These are phyloP conservation scores for Alternaria gaisen DNA, from an alignment of 2,329 filamentous ascomycete species.

Conservation along the genomic window DNA sequence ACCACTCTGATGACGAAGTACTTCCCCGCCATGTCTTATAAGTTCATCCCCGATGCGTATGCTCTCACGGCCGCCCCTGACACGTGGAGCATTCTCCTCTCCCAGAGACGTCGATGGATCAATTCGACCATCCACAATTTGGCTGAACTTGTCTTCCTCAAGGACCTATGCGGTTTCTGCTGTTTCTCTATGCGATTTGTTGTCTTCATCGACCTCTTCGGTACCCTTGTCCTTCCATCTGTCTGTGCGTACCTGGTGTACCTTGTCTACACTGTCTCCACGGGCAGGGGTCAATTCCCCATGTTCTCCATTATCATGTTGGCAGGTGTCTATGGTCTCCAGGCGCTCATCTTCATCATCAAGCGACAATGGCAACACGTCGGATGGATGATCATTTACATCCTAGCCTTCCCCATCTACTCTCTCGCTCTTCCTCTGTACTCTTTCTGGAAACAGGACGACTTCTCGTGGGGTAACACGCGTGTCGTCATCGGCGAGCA, in stretches of 20 bases:
- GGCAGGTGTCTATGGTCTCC: conserved; percentile 91
- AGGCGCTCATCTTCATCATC: conserved; percentile 94
- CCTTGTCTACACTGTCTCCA: conserved; percentile 81
- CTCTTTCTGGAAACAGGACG: conserved; percentile 99
- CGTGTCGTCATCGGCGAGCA: conserved; percentile 96
- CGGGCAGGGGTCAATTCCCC: conserved; percentile 77
- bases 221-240: conserved; percentile 89
- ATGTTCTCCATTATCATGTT: conserved; percentile 88
- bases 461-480: conserved; percentile 98
- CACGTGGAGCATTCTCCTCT: conserved; percentile 90
- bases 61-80: conserved; percentile 94
- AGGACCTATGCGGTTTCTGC: conserved; percentile 98
- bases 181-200: conserved; percentile 98
- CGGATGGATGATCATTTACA: conserved; percentile 99
- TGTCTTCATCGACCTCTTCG: conserved; percentile 91
- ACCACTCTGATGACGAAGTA: conserved; percentile 98
- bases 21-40: conserved; percentile 94
- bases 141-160: conserved; percentile 85
- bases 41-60: conserved; percentile 92
- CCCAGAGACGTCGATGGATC: conserved; percentile 99
- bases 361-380: conserved; percentile 98
- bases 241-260: conserved; percentile 88
- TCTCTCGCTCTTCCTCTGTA: conserved; percentile 91
- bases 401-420: conserved; percentile 94
- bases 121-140: conserved; percentile 99